A percentile compares a stretch with the other conserved stretches of the same genome.
Conservation (phyloP, 1,284 basidiomycete species). For the Wallemia ichthyophaga region DNA sequence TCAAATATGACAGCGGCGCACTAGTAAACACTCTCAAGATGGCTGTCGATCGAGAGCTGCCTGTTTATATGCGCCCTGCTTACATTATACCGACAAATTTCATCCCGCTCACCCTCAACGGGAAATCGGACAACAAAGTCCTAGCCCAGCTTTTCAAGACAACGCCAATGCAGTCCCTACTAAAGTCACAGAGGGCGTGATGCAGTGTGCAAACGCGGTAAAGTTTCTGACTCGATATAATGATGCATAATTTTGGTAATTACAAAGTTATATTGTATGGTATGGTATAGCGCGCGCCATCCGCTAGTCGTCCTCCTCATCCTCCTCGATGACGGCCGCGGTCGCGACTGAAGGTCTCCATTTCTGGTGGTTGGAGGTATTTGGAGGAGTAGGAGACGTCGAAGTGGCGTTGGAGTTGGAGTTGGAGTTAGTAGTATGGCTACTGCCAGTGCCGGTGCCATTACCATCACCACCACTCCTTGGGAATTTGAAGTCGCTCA, state of each 20-base stretch:
- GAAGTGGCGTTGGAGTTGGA: too few species aligned
- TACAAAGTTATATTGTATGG: neutral
- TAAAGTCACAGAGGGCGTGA: slow-evolving; percentile 12
- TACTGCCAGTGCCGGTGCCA: too few species aligned
- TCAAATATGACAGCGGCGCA: slow-evolving; percentile 13
- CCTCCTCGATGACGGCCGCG: neutral
- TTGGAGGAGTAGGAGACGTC: too few species aligned
- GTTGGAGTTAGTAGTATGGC: too few species aligned
- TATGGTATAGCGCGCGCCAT: neutral
- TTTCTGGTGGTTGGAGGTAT: neutral
- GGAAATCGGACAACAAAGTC: slow-evolving; percentile 22
- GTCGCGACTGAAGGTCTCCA: neutral
- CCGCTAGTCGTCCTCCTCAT: neutral
- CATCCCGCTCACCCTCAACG: slow-evolving; percentile 23
- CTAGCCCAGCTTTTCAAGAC: slow-evolving; percentile 17
- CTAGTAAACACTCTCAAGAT: slow-evolving; percentile 16
- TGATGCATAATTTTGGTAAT: neutral
- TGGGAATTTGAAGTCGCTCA: neutral
- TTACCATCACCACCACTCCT: too few species aligned
- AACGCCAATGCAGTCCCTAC: slow-evolving; percentile 15
- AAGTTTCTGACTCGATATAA: too few species aligned
- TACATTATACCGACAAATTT: slow-evolving; percentile 22
- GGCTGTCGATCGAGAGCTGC: slow-evolving; percentile 19
- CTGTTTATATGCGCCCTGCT: slow-evolving; percentile 25
- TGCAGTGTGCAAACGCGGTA: too few species aligned